Evolutionary conservation across 1,139 yeast genomes (phyloP).

Genomic region (Scheffersomyces stambukii): DNA sequence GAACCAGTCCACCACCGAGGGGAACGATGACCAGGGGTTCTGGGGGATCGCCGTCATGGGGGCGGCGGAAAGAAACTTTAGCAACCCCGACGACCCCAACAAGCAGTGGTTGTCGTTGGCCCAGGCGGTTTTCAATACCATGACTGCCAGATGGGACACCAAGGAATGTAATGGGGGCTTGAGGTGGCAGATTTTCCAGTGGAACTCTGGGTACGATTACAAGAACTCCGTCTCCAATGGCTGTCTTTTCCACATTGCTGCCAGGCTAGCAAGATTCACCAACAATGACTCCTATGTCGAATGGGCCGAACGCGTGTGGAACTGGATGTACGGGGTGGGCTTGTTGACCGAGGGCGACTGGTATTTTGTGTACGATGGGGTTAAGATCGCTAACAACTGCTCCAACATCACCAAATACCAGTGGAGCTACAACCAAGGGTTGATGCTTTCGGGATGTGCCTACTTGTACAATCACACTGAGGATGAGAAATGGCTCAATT

Average conservation of each 20-base stretch:
- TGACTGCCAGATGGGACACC: constrained; percentile 85
- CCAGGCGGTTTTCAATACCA: constrained; percentile 83
- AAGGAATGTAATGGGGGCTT: constrained; percentile 79
- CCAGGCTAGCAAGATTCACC: constrained; percentile 82
- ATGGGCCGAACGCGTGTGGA: constrained; percentile 76
- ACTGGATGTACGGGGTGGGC: constrained; percentile 70
- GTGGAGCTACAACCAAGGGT: constrained; percentile 90
- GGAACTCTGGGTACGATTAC: constrained; percentile 93
- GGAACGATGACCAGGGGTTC: constrained; percentile 90
- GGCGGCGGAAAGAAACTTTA: constrained; percentile 78
- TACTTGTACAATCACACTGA: constrained; percentile 73
- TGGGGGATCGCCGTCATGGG: constrained; percentile 85
- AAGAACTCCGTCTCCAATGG: constrained; percentile 91
- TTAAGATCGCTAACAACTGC: constrained; percentile 60
- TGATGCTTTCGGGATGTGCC: constrained; percentile 77
- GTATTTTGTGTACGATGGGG: constrained; percentile 77
- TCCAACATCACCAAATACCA: constrained; percentile 51
- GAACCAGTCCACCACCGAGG: constrained; percentile 74
- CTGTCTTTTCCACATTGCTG: constrained; percentile 82
- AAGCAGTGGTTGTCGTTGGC: constrained; percentile 66
- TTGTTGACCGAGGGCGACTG: constrained; percentile 47
- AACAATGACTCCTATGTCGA: constrained; percentile 67
- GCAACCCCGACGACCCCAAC: constrained; percentile 47
- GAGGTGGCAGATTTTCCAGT: constrained; percentile 93
- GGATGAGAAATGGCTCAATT: constrained; percentile 61